Conservation (phyloP, 306 rosid genomes). For the Vicia sativa region DNA sequence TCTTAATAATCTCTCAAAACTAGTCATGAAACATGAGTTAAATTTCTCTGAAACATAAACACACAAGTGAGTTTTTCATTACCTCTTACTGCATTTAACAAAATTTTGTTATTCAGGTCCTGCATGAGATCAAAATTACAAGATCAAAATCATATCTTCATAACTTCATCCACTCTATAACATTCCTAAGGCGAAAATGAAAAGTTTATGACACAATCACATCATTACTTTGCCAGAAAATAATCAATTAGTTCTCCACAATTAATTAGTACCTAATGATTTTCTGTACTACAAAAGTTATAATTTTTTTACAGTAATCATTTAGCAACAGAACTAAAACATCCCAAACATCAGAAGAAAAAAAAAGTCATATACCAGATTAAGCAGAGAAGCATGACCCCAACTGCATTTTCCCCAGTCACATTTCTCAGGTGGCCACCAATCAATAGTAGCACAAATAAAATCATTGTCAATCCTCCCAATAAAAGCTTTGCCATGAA, state of each 20-base stretch:
- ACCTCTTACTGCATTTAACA: slow-evolving; percentile 89
- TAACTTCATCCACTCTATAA: slow-evolving; percentile 12
- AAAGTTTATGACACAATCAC: not conserved
- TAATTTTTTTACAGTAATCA: slow-evolving; percentile 26
- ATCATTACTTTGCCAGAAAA: slow-evolving; percentile 10
- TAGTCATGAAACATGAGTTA: not conserved
- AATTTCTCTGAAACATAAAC: slow-evolving; percentile 19
- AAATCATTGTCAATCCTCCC: slow-evolving; percentile 80
- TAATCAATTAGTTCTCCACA: slow-evolving; percentile 1
- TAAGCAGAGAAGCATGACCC: slow-evolving; percentile 85
- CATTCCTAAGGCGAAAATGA: slow-evolving; percentile 17
- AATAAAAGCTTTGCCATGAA: slow-evolving; percentile 61
- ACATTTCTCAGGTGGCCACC: slow-evolving; percentile 99
- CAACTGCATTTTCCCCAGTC: slow-evolving; percentile 90
- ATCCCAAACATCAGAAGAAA: slow-evolving; percentile 5
- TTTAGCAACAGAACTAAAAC: not conserved
- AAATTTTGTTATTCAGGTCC: slow-evolving; percentile 71
- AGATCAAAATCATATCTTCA: slow-evolving; percentile 26
- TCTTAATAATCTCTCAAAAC: slow-evolving; percentile 22
- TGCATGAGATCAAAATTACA: slow-evolving; percentile 44
- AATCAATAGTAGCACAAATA: slow-evolving; percentile 89
- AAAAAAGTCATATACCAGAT: slow-evolving; percentile 64
- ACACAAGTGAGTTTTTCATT: slow-evolving; percentile 14
- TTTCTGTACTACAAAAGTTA: no score
- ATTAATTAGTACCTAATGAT: slow-evolving; percentile 10